Evolutionary conservation across 169 alveolate genomes (phyloP), one percentile per base, ranked within the genome.

Genomic region (Cardiosporidium cionae): DNA sequence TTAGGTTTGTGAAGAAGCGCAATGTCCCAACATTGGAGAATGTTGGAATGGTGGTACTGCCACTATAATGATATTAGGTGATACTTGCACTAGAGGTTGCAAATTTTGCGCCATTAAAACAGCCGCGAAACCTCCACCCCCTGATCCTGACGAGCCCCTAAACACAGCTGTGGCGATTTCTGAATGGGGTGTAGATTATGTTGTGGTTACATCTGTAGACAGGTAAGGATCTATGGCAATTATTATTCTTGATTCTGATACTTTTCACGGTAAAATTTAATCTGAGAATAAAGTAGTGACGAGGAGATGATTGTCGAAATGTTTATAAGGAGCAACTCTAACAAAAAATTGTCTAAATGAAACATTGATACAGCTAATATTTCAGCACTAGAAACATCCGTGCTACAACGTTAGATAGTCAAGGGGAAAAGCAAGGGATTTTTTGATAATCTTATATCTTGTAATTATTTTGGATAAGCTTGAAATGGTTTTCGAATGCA

Each of bases 11-110:
- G 87, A 82, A 58, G 87, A 82, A 75, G 91, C 91, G n/a, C 77
- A 86, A 69, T 86, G 91, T 63, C 91, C 91, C 7, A 86, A 86
- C 72, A 80, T 86, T 25, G 88, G 88, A 0, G 91, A 86, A 71
- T 86, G 91, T 62, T 86, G 91, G 91, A 78, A 81, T 65, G 87
- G 83, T 4, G 91, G 91, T 58, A 86, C 91, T 0, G 91, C 91
- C 27, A 86, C 91, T 1, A 70, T 86, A 22, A 86, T 86, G 88
- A 69, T 86, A 28, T 65, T 86, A 68, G 91, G 91, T 4, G 91
- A 86, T 64, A 86, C 91, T 0, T 86, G 91, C 70, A 86, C 91
- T 32, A 62, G 91, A 52, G 91, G 88, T 34, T 86, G 91, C 72
- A 74, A 81, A 29, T 86, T 86, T 58, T 86, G 91, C 35, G 82